These are phyloP conservation scores for Hyphodiscus hymeniophilus DNA, from an alignment of 495 filamentous ascomycete genomes.

Conservation along the genomic window DNA sequence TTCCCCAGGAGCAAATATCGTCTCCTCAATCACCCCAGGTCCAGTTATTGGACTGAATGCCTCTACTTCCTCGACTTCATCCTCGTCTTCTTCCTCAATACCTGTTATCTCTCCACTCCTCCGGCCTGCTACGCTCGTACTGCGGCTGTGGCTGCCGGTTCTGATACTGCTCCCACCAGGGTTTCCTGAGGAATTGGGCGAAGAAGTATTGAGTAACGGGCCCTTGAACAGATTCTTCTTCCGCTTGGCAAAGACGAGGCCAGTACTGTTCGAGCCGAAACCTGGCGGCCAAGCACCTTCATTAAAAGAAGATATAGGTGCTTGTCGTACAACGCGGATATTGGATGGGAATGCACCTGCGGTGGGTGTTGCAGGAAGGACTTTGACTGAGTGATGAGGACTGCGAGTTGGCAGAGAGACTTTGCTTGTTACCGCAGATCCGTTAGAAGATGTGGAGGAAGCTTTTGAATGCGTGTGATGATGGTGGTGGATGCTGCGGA, in stretches of 20 bases:
- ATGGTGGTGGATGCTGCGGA: conserved; percentile 88
- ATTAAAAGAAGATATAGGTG: conserved; percentile 40
- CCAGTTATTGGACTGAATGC: conserved; percentile 20
- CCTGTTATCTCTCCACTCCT: conserved; percentile 60
- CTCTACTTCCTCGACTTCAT: conserved; percentile 52
- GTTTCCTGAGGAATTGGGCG: conserved; percentile 30
- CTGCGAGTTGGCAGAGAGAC: conserved; percentile 55
- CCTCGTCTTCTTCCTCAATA: conserved; percentile 81
- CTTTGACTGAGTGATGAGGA: conserved; percentile 86
- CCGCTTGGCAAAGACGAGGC: conserved; percentile 79
- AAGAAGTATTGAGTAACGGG: conserved; percentile 58
- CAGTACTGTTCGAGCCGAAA: conserved; percentile 28
- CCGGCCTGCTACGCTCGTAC: conserved; percentile 43
- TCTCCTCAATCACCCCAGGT: conserved; percentile 1
- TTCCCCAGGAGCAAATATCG: conserved; percentile 10
- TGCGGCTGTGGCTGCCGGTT: conserved; percentile 39
- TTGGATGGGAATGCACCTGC: conserved; percentile 73
- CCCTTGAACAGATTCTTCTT: conserved; percentile 89
- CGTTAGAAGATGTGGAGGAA: conserved; percentile 83
- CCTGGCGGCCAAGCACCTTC: conserved; percentile 32
- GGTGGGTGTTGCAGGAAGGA: conserved; percentile 87
- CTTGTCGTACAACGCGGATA: conserved; percentile 71
- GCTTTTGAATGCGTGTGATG: conserved; percentile 92
- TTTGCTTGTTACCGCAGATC: conserved; percentile 58
- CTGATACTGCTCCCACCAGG: conserved; percentile 23